phyloP scores from a whole-genome alignment of 192 early-diverging fungal genomes.

The Kappamyces sp. region DNA sequence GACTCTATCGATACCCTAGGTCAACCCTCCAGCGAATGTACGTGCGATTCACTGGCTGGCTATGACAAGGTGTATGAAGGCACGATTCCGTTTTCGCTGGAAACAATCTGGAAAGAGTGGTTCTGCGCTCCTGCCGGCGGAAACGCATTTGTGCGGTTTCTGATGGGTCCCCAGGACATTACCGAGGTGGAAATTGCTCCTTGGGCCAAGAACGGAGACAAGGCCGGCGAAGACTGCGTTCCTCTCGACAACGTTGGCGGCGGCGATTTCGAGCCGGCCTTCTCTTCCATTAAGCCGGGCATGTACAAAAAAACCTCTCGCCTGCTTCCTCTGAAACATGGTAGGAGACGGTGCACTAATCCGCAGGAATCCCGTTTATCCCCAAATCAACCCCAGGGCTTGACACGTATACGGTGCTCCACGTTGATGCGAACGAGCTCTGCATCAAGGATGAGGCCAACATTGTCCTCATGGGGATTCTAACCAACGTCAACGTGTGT shows the following conservation, averaged over 20 bases:
- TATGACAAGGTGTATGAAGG: background rate
- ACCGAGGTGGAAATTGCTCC: background rate
- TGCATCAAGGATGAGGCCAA: constrained; percentile 3
- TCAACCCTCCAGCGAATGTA: too few relatives aligned
- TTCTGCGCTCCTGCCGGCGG: background rate
- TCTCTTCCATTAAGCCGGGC: too few relatives aligned
- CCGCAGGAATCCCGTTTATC: background rate
- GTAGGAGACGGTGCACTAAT: background rate
- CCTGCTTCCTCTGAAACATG: too few relatives aligned
- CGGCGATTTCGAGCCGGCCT: too few relatives aligned
- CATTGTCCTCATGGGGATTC: constrained; percentile 10
- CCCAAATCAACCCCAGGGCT: constrained; percentile 1
- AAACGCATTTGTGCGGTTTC: background rate
- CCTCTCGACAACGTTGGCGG: too few relatives aligned
- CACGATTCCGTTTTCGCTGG: background rate
- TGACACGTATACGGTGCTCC: background rate
- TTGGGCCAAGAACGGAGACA: too few relatives aligned
- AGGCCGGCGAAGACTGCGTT: too few relatives aligned
- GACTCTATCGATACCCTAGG: too few relatives aligned
- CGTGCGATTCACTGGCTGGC: too few relatives aligned
- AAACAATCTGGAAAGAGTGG: background rate
- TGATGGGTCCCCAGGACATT: too few relatives aligned
- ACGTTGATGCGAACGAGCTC: background rate
- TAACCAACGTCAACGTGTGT: background rate
- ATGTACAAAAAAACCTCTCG: too few relatives aligned